Base-by-base conservation (phyloP, 495 filamentous ascomycete species). In the Trichoderma gamsii region DNA sequence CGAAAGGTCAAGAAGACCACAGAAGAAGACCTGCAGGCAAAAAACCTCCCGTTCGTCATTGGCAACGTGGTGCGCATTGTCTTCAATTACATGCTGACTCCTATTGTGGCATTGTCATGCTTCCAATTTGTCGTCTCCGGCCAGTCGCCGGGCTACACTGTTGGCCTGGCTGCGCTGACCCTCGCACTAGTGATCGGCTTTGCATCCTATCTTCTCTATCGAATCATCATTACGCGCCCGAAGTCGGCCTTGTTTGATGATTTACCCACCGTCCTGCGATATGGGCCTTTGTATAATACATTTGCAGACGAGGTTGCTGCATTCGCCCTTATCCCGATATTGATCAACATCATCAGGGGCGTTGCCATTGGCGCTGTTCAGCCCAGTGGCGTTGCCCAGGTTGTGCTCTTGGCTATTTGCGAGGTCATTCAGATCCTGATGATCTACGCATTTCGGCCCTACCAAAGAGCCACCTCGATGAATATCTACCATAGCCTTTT, bases 211-310 rank as follows among this genome's bases (percentile, higher is more conserved):
- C 84, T 94, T 1, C 83, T 93, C 46, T 87, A 87, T 72, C 80
- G 94, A 44, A 93, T 97, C 72, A 85, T 87, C 38, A 87, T 82
- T 27, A 93, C 92, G 4, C 87, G 91, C 69, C 95, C 95, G 0
- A 88, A 90, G 56, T 87, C 92, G 16, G 88, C 89, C 70, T 84
- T 99, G 25, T 99, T 96, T 74, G 95, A 99, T 75, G 92, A 97
- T 76, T 84, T 98, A 63, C 86, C 91, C 11, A 97, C 92, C 0
- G 89, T 97, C 12, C 83, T 99, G 15, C 82, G 92, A 1, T 98
- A 97, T 73, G 95, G 95, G 5, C 92, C 95, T 4, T 83, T 99
- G n/a, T 99, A 98, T 80, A 99, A 99, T 77, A 99, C 96, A 2
- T 97, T 94, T 74, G 93, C 94, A 41, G 93, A 96, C 78, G 90